phyloP scores from a whole-genome alignment of 345 rosid genomes.

The Adansonia digitata region DNA sequence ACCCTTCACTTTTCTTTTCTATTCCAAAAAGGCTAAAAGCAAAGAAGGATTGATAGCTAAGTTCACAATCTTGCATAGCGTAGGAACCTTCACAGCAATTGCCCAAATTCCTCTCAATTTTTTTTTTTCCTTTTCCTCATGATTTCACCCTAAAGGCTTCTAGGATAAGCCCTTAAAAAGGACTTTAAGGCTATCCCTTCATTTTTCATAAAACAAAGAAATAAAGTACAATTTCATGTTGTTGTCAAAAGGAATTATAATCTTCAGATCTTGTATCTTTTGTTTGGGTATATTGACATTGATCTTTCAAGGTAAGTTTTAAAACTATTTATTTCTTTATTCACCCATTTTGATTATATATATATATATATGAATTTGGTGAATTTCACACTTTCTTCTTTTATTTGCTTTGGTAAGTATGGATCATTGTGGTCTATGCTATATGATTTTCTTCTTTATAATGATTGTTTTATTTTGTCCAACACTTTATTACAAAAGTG shows the following conservation, averaged over 20 bases:
- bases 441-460: no score
- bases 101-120: background rate
- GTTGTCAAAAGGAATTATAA: background rate
- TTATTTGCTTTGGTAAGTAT: background rate
- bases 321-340: background rate
- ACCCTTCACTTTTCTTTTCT: no score
- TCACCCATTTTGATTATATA: background rate
- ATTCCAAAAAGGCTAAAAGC: background rate
- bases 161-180: background rate
- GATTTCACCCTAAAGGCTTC: background rate
- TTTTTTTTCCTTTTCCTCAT: background rate
- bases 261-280: background rate
- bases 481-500: no score
- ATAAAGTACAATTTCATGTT: background rate
- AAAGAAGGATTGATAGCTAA: background rate
- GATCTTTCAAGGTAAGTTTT: background rate
- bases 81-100: slow-evolving; percentile 48
- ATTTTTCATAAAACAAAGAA: background rate
- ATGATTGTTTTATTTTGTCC: no score
- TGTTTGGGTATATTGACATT: background rate
- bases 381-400: background rate
- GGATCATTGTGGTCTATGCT: background rate
- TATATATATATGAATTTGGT: background rate
- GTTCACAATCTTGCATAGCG: background rate
- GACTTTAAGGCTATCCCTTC: background rate